Conservation (phyloP, 2,329 filamentous ascomycete species). For the Phoma sp. region DNA sequence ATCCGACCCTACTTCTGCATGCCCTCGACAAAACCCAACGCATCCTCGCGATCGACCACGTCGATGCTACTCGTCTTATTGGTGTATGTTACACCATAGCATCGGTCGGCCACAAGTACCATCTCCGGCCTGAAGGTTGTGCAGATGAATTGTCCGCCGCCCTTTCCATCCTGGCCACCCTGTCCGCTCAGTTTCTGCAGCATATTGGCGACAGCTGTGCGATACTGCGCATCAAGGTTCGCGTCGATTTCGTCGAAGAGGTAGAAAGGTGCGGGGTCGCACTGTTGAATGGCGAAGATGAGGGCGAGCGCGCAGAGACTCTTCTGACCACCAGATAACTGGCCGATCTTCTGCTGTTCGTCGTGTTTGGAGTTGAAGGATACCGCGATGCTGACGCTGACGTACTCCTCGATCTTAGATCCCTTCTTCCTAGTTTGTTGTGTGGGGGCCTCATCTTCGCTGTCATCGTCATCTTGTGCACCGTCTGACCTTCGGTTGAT, state of each 20-base stretch:
- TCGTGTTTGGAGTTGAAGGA: conserved; percentile 99
- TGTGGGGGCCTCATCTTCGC: conserved; percentile 48
- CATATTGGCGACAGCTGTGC: conserved; percentile 91
- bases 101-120: conserved; percentile 93
- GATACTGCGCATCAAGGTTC: conserved; percentile 97
- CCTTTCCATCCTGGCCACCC: conserved; percentile 51
- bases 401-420: conserved; percentile 85
- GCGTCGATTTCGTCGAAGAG: conserved; percentile 99
- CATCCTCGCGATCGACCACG: conserved; percentile 85
- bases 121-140: conserved; percentile 98
- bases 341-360: conserved; percentile 96
- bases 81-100: conserved; percentile 90
- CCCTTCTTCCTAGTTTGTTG: conserved; percentile 26
- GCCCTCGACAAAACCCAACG: conserved; percentile 92
- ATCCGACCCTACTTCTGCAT: conserved; percentile 59
- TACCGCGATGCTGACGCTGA: conserved; percentile 93
- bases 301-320: conserved; percentile 96
- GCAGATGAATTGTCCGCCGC: conserved; percentile 88
- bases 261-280: conserved; percentile 97
- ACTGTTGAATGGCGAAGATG: conserved; percentile 98
- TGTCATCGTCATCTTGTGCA: conserved; percentile 67
- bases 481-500: conserved; percentile 91
- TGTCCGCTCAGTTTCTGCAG: conserved; percentile 65
- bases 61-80: conserved; percentile 96
- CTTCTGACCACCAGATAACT: conserved; percentile 96